Base-by-base conservation (phyloP, 1,139 yeast species). In the Blastobotrys proliferans region DNA sequence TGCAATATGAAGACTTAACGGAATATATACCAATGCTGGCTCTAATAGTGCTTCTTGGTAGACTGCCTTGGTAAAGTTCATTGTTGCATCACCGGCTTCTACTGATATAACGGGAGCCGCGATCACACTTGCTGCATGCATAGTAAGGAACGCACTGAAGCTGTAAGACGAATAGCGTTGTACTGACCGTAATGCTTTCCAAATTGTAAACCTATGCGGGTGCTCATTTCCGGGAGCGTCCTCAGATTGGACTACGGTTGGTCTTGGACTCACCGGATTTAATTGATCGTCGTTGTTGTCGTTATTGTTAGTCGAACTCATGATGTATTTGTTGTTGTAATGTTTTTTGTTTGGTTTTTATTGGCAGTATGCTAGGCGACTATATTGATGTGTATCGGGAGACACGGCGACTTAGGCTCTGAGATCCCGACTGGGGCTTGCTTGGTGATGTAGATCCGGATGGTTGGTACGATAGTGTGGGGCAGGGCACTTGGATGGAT, bases 121-220 rank as follows among this genome's bases (percentile, higher is more conserved):
- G 1, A 77, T 66, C 4, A 81, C 83, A 0, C 83, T 69, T 1
- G 76, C 53, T 0, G 76, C 61, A 57, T 84, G 94, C 18, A 83
- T 61, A 0, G 77, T 72, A 4, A 79, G 60, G 54, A 84, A 84
- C 1, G 73, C 66, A 0, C 75, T 56, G 55, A 84, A 79, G 9
- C 79, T 67, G 44, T 77, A 73, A 0, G 86, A 79, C 19, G 85
- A 76, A 60, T 78, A 81, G 55, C 77, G 76, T 60, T 84, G 94
- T 29, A 43, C 40, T 31, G 37, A 35, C 31, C 45, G 51, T 19
- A 43, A 26, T 41, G 36, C 20, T 18, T 28, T 36, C 28, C 20
- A 35, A 9, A 40, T 20, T 19, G 25, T 25, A 20, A 41, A 40
- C 14, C 36, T 29, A 21, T 26, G 41, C 1, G 41, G 43, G n/a